These are phyloP conservation scores for Trichoderma atrobrunneum DNA, from an alignment of 2,329 filamentous ascomycete genomes.

Conservation along the genomic window DNA sequence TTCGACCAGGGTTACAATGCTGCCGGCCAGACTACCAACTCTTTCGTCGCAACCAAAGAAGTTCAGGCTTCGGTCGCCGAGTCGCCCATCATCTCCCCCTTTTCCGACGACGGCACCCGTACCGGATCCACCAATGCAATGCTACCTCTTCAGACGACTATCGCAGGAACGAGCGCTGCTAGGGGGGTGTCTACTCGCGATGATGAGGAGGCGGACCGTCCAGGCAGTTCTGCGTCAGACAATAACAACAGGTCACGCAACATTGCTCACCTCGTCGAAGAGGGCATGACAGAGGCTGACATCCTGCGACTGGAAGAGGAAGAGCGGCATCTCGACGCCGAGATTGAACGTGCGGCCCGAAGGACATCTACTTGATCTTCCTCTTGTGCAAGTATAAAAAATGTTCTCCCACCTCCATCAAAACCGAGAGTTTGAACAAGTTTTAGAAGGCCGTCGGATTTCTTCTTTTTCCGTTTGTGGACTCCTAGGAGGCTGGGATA, in stretches of 20 bases:
- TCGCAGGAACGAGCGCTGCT: neutral
- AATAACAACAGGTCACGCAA: conserved; percentile 32
- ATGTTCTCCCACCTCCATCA: neutral
- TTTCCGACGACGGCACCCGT: conserved; percentile 39
- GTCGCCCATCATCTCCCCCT: conserved; percentile 40
- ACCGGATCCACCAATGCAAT: neutral
- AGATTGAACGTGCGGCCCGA: conserved; percentile 47
- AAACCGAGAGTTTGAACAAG: neutral
- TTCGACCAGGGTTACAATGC: neutral
- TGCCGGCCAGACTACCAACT: conserved; percentile 29
- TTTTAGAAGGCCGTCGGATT: neutral
- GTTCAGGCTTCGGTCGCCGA: conserved; percentile 36
- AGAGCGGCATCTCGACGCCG: conserved; percentile 55
- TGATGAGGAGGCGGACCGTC: neutral
- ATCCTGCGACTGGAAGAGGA: conserved; percentile 56
- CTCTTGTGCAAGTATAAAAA: neutral
- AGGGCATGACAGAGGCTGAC: conserved; percentile 59
- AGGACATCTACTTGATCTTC: neutral
- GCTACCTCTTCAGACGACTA: neutral
- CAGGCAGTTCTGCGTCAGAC: conserved; percentile 31
- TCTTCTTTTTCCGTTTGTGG: neutral
- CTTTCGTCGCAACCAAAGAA: conserved; percentile 49
- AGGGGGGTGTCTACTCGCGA: neutral
- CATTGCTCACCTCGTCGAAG: conserved; percentile 55
- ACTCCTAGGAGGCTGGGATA: neutral